Evolutionary conservation across 331 rosid genomes (phyloP).

Genomic region (Ulmus americana): DNA sequence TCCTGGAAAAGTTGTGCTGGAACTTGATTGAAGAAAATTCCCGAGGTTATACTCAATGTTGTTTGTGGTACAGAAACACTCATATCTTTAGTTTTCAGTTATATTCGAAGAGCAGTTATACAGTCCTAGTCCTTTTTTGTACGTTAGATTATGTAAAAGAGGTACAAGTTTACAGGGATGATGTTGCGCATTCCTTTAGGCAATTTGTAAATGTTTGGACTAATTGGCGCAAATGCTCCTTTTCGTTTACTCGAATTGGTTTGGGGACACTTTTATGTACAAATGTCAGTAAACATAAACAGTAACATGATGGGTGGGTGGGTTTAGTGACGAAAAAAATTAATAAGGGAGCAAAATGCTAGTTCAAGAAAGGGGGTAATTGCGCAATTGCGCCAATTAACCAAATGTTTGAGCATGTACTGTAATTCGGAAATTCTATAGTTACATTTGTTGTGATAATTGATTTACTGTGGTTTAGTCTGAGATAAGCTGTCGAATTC

Average conservation of each 20-base stretch:
- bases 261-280: too few species aligned
- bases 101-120: constrained; percentile 8
- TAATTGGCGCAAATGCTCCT: too few species aligned
- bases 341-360: not conserved
- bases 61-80: not conserved
- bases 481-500: too few species aligned
- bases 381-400: too few species aligned
- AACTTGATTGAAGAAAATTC: constrained; percentile 47
- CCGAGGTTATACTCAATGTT: constrained; percentile 2
- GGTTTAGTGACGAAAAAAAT: too few species aligned
- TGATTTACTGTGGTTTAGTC: too few species aligned
- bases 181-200: constrained; percentile 21
- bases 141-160: constrained; percentile 24
- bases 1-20: constrained; percentile 82
- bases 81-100: not conserved
- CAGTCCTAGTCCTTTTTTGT: constrained; percentile 21
- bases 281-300: too few species aligned
- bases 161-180: constrained; percentile 23
- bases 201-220: constrained; percentile 36
- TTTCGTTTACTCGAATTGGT: too few species aligned
- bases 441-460: too few species aligned
- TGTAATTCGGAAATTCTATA: constrained; percentile 6
- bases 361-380: too few species aligned
- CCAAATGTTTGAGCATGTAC: constrained; percentile 17
- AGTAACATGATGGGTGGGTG: too few species aligned